Evolutionary conservation across 805 yeast species (phyloP), one percentile per base, ranked within the genome.

Genomic region (Ogataea pini): DNA sequence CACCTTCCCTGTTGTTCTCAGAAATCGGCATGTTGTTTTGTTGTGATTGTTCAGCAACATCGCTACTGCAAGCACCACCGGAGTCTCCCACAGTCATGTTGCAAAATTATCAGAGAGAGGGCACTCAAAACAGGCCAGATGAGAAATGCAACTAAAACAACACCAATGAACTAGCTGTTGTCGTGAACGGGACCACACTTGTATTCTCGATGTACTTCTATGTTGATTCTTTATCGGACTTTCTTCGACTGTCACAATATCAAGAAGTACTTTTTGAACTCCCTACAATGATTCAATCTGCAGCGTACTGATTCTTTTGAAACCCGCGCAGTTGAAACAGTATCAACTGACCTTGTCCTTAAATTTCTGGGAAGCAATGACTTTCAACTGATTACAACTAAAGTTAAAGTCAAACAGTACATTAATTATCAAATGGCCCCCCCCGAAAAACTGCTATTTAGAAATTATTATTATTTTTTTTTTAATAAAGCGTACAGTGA

Each of bases 1-100:
- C 55, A 7, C 49, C 53, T 10, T 48, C 48, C n/a, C 31, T 31
- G 13, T 47, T 51, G 10, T 17, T 14, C 20, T 16, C 29, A 4
- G 45, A 29, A 8, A 32, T 13, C 13, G 13, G 13, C 13, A 19
- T 10, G n/a, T 27, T 34, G 6, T 31, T 31, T 7, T 16, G 17
- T 3, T n/a, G 18, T 27, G 42, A 3, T 27, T 39, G 33, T n/a
- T 28, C 28, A 17, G 22, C 24, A 29, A 27, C 9, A 17, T 27
- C 18, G 12, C 25, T 22, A 12, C 2, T 17, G 25, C 12, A 39
- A 17, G 34, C 33, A 39, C 28, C 19, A 27, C 42, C 25, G 13
- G 42, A 39, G 14, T 18, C 33, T 3, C 32, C 32, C n/a, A 9
- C 31, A 25, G 41, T 29, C 41, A 37, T 37, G 28, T 24, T 24